These are phyloP conservation scores for Colletotrichum paranaense DNA, from an alignment of 2,329 filamentous ascomycete species.

Conservation along the genomic window DNA sequence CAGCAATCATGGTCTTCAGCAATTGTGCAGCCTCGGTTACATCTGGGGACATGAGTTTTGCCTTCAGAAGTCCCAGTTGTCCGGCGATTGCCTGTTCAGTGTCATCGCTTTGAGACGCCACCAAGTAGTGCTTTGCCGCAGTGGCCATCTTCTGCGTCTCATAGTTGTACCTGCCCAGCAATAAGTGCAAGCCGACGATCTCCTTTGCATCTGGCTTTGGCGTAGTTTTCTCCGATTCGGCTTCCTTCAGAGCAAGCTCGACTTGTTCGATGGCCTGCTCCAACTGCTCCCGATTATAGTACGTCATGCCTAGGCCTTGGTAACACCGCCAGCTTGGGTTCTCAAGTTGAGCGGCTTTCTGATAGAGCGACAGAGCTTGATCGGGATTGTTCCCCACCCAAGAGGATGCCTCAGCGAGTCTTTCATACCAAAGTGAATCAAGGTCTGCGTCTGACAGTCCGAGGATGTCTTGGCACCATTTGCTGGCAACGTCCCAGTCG, in stretches of 20 bases:
- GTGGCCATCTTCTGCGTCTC: background rate
- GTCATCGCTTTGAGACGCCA: background rate
- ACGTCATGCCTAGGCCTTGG: background rate
- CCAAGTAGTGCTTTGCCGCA: background rate
- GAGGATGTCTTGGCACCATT: background rate
- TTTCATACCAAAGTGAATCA: background rate
- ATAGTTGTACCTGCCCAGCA: background rate
- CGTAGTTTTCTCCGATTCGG: background rate
- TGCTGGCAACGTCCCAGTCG: background rate
- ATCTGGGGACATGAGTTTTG: background rate
- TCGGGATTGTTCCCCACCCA: background rate
- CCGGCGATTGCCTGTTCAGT: background rate
- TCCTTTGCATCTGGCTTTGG: background rate
- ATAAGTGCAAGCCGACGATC: background rate
- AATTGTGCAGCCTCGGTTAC: background rate
- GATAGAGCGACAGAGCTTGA: background rate
- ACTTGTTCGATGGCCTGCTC: background rate
- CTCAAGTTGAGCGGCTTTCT: background rate
- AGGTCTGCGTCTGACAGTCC: background rate
- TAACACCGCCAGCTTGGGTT: background rate
- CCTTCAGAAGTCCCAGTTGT: background rate
- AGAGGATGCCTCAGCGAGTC: background rate
- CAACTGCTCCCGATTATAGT: background rate
- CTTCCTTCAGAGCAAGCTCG: background rate
- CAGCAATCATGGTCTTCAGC: background rate